Base-by-base conservation (phyloP, 495 filamentous ascomycete genomes). In the Cladorrhinum samala region DNA sequence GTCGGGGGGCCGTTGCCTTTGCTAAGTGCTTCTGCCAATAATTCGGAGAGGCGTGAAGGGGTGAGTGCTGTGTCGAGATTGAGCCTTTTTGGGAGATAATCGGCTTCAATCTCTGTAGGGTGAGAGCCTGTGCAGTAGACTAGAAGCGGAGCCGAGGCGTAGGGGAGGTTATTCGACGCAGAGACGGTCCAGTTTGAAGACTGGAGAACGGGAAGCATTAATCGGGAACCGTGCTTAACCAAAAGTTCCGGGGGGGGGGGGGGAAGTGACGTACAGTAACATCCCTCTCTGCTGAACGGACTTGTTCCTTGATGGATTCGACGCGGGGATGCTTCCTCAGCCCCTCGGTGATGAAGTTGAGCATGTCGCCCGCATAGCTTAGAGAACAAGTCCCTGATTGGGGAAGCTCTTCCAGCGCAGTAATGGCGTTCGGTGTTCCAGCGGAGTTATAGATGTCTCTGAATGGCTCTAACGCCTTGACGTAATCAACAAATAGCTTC, bases 261-360 rank as follows among this genome's bases (percentile, higher is more conserved):
- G 4, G 3, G 17, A 3, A 1, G 9, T 0, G 3, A 49, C 45
- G 38, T 21, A 53, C 55, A 5, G 5, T 40, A 6, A 21, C 8
- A 24, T 52, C 30, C 13, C 51, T 51, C 9, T 17, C 43, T 0
- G 39, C 25, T 1, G 18, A 14, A 0, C 17, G 45, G 19, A 52
- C 58, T n/a, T 30, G 21, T 18, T 46, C 61, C 0, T 17, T 4
- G 9, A 52, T 18, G 21, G 49, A 4, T 11, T 57, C 24, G 19
- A 64, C 43, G 4, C 58, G 49, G 1, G 44, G 17, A 21, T 59
- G 53, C 30, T 50, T 43, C 4, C 48, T 52, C 36, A 84, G 64
- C 3, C 80, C 81, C 13, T 76, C 79, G 20, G 83, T 76, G 27
- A 82, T 66, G 55, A 73, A 74, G 52, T 82, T 83, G 59, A 83